phyloP scores from a whole-genome alignment of 2,329 filamentous ascomycete genomes.

The Epichloe aotearoae region DNA sequence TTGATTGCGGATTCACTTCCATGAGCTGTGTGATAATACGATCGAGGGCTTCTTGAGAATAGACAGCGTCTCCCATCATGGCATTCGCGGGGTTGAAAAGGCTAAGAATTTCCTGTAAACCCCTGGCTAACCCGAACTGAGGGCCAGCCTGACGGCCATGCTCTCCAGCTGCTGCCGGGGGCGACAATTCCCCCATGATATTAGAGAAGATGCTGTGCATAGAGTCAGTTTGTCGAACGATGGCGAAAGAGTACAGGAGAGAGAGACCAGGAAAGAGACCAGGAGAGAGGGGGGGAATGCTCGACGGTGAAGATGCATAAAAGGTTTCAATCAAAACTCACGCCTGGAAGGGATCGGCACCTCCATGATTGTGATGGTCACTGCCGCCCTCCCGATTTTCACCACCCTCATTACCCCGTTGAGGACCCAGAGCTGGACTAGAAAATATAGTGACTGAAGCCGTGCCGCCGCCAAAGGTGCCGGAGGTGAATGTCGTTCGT shows the following conservation, averaged over 20 bases:
- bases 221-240: slow-evolving; percentile 3
- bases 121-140: slow-evolving; percentile 14
- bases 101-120: slow-evolving; percentile 40
- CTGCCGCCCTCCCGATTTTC: neutral
- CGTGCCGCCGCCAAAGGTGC: slow-evolving; percentile 25
- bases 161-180: slow-evolving; percentile 15
- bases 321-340: slow-evolving; percentile 18
- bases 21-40: slow-evolving; percentile 78
- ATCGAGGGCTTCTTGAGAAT: slow-evolving; percentile 82
- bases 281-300: neutral
- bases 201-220: slow-evolving; percentile 31
- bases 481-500: slow-evolving; percentile 24
- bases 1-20: slow-evolving; percentile 65
- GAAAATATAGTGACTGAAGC: slow-evolving; percentile 37
- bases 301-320: no score
- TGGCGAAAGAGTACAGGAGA: neutral
- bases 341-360: slow-evolving; percentile 33
- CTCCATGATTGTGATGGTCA: neutral
- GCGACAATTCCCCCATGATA: slow-evolving; percentile 25
- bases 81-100: slow-evolving; percentile 40
- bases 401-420: neutral
- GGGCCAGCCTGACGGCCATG: slow-evolving; percentile 11
- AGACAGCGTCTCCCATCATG: slow-evolving; percentile 66
- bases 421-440: slow-evolving; percentile 16
- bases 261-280: no score